Conservation (phyloP, 139 green algal genomes). For the Zygnema cylindricum region DNA sequence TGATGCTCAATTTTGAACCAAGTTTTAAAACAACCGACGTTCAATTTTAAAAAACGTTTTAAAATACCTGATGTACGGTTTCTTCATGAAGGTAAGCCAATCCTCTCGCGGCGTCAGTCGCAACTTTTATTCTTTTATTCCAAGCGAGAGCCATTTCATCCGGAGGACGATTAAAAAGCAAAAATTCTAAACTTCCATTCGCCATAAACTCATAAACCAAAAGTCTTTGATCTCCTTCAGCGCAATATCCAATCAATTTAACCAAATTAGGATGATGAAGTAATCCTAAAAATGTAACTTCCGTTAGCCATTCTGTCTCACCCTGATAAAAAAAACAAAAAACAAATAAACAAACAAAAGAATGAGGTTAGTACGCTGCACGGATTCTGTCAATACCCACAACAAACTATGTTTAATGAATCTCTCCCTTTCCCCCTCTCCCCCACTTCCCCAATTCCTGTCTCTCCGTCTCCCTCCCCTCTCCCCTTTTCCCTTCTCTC, state of each 20-base stretch:
- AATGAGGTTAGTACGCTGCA: too few species aligned
- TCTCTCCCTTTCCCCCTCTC: too few species aligned
- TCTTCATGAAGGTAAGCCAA: constrained; percentile 57
- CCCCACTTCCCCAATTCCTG: too few species aligned
- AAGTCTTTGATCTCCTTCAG: constrained; percentile 33
- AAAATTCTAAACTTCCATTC: constrained; percentile 25
- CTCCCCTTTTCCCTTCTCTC: too few species aligned
- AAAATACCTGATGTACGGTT: constrained; percentile 11
- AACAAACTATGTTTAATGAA: too few species aligned
- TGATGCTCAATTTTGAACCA: neutral
- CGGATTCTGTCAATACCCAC: too few species aligned
- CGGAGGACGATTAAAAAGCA: neutral
- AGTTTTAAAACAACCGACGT: neutral
- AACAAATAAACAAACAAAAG: too few species aligned
- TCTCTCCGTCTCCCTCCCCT: too few species aligned
- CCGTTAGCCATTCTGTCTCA: constrained; percentile 30
- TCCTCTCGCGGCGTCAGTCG: constrained; percentile 32
- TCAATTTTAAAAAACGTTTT: neutral
- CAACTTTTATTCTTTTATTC: constrained; percentile 43
- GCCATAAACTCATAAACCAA: constrained; percentile 53
- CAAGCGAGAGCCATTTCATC: constrained; percentile 35
- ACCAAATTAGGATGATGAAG: constrained; percentile 49
- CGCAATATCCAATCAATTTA: constrained; percentile 44
- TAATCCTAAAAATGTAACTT: constrained; percentile 36
- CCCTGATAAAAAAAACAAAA: too few species aligned